A percentile compares a stretch with the other conserved stretches of the same genome.
These are phyloP conservation scores for Globisporangium solare DNA, from an alignment of 352 stramenopile genomes.

Conservation along the genomic window DNA sequence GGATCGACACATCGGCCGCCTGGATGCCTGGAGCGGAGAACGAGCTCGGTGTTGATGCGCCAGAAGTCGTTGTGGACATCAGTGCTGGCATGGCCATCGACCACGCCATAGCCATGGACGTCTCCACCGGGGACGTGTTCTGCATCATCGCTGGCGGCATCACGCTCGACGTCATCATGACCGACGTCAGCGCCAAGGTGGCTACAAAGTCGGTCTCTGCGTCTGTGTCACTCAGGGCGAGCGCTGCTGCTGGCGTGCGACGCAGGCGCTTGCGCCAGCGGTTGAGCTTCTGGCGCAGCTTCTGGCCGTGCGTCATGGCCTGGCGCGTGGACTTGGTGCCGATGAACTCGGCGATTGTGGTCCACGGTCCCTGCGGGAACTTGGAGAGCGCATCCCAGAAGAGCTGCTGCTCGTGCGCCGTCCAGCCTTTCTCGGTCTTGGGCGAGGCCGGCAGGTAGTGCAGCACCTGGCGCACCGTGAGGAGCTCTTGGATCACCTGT, in stretches of 20 bases:
- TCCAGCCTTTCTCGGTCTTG: constrained; percentile 24
- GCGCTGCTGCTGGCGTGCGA: constrained; percentile 8
- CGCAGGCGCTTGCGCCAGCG: constrained; percentile 36
- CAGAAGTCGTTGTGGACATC: not conserved
- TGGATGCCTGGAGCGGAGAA: not conserved
- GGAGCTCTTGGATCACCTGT: constrained; percentile 33
- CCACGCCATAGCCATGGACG: not conserved
- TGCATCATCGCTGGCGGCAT: not conserved
- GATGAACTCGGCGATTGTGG: constrained; percentile 37
- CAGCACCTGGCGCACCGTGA: constrained; percentile 29
- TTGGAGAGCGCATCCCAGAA: constrained; percentile 37
- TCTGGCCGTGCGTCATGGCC: constrained; percentile 46
- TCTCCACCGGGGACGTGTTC: constrained; percentile 8
- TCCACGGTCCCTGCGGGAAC: constrained; percentile 42
- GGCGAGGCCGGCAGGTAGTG: constrained; percentile 37
- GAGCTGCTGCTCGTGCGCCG: constrained; percentile 29
- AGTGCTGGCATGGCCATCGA: constrained; percentile 1
- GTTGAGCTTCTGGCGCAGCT: constrained; percentile 44
- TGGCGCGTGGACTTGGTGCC: constrained; percentile 43
- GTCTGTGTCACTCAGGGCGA: constrained; percentile 3
- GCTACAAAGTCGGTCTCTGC: constrained; percentile 8
- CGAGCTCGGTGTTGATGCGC: not conserved
- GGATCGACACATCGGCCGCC: not conserved
- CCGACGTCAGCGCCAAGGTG: constrained; percentile 9
- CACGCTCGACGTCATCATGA: constrained; percentile 10